Evolutionary conservation across 768 basidiomycete genomes (phyloP).

Genomic region (Cystobasidium onofrii): DNA sequence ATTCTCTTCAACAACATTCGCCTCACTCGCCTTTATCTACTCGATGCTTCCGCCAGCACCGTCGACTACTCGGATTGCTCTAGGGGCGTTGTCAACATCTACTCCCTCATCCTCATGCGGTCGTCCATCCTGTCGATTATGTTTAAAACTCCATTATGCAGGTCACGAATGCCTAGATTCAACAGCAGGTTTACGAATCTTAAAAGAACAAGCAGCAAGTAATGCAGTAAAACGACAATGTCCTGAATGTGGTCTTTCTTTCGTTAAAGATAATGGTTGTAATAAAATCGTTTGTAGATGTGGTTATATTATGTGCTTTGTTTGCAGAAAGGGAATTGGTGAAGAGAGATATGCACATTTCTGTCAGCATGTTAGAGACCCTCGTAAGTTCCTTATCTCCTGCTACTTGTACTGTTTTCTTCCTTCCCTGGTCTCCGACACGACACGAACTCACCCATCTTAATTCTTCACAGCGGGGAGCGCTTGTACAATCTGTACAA

Average conservation of each 20-base stretch:
- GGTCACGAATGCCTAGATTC: conserved; percentile 14
- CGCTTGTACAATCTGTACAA: conserved; percentile 11
- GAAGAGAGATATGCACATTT: conserved; percentile 24
- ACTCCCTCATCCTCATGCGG: neutral
- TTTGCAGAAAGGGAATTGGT: conserved; percentile 15
- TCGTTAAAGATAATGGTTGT: conserved; percentile 15
- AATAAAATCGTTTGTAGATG: conserved; percentile 19
- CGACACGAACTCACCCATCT: too few relatives aligned
- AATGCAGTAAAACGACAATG: conserved; percentile 24
- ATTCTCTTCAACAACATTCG: neutral
- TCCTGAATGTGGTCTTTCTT: conserved; percentile 22
- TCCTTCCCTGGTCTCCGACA: too few relatives aligned
- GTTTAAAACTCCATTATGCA: conserved; percentile 4
- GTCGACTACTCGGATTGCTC: neutral
- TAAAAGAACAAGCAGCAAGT: conserved; percentile 14
- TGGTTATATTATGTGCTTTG: conserved; percentile 26
- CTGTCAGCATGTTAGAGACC: conserved; percentile 24
- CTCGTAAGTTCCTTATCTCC: neutral
- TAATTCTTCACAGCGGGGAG: conserved; percentile 1
- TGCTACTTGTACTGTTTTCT: too few relatives aligned
- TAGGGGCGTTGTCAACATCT: neutral
- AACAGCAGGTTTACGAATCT: neutral
- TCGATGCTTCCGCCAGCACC: neutral
- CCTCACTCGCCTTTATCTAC: neutral
- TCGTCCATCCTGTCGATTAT: conserved; percentile 1